phyloP scores from a whole-genome alignment of 1,284 basidiomycete species.

The Pseudozyma pruni region DNA sequence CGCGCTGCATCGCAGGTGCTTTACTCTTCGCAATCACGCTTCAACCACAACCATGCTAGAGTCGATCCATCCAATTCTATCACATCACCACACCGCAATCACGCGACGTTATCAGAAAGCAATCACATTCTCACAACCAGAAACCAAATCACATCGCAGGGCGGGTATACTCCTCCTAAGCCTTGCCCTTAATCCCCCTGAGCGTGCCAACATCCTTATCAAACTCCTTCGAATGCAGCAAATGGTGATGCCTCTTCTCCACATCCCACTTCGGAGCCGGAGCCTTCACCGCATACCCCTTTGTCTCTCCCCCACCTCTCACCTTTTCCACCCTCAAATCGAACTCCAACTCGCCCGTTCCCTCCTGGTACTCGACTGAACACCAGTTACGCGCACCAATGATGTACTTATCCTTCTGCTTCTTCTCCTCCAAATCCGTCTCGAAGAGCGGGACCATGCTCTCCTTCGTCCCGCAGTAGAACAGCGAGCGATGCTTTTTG shows the following conservation, averaged over 20 bases:
- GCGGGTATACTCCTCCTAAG: background rate
- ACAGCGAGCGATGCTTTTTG: slow-evolving; percentile 77
- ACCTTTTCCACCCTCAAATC: slow-evolving; percentile 82
- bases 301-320: slow-evolving; percentile 57
- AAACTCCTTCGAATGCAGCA: slow-evolving; percentile 38
- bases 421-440: slow-evolving; percentile 80
- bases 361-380: slow-evolving; percentile 75
- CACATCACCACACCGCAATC: too few relatives aligned
- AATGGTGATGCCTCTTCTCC: slow-evolving; percentile 38
- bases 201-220: slow-evolving; percentile 29
- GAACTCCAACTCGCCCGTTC: slow-evolving; percentile 79
- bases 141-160: too few relatives aligned
- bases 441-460: slow-evolving; percentile 79
- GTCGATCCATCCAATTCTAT: too few relatives aligned
- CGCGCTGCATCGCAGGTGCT: too few relatives aligned
- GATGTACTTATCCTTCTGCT: slow-evolving; percentile 74
- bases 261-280: slow-evolving; percentile 54
- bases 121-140: background rate
- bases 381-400: slow-evolving; percentile 93
- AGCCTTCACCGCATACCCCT: slow-evolving; percentile 57
- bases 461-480: slow-evolving; percentile 76
- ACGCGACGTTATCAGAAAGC: background rate
- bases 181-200: background rate
- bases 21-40: too few relatives aligned
- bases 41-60: too few relatives aligned